Conservation (phyloP, 2,329 filamentous ascomycete genomes). For the Ascomycota sp. region DNA sequence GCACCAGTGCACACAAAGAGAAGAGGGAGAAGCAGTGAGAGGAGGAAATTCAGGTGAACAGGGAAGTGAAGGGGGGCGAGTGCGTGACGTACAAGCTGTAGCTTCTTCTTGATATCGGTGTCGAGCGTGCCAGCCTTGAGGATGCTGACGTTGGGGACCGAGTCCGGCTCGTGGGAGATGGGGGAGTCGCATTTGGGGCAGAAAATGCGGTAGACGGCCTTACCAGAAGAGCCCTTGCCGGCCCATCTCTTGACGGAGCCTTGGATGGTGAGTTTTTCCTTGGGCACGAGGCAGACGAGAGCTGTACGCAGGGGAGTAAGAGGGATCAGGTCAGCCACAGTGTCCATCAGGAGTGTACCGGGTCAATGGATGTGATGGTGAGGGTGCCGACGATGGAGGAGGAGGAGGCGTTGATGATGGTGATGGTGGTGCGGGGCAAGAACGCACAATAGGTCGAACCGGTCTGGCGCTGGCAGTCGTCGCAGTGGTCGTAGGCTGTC, state of each 20-base stretch:
- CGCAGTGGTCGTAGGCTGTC: slow-evolving; percentile 51
- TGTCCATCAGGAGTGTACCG: no score
- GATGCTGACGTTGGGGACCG: slow-evolving; percentile 44
- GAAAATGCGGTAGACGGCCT: slow-evolving; percentile 46
- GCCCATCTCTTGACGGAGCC: slow-evolving; percentile 46
- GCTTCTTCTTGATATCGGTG: slow-evolving; percentile 41
- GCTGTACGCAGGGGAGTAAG: slow-evolving; percentile 17
- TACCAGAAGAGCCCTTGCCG: slow-evolving; percentile 37
- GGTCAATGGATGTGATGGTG: no score
- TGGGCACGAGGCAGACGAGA: slow-evolving; percentile 44
- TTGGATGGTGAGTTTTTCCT: slow-evolving; percentile 41
- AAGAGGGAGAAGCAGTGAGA: no score
- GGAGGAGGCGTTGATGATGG: no score
- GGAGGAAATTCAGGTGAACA: neutral
- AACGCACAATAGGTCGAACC: slow-evolving; percentile 46
- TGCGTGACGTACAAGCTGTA: slow-evolving; percentile 35
- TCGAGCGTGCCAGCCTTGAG: slow-evolving; percentile 45
- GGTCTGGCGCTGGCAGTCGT: slow-evolving; percentile 51
- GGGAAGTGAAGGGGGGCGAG: no score
- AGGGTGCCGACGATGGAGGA: no score
- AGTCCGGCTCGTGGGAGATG: slow-evolving; percentile 49
- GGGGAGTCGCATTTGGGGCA: slow-evolving; percentile 49
- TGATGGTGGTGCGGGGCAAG: no score
- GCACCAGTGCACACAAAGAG: no score
- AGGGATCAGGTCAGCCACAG: neutral